phyloP scores from a whole-genome alignment of 2,329 filamentous ascomycete genomes.

The Hypoxylon sp. region DNA sequence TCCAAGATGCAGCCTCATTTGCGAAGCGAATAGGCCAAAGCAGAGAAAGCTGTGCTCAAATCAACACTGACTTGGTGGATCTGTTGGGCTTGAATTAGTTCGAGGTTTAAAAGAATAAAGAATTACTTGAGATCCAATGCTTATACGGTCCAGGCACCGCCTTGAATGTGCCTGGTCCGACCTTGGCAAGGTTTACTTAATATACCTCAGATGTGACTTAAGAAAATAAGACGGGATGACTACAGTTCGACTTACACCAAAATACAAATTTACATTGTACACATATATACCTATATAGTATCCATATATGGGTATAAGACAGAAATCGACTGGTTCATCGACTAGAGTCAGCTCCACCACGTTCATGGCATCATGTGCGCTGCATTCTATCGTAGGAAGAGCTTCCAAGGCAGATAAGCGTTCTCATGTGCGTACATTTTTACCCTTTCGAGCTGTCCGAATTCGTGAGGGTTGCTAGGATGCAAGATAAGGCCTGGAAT shows the following conservation, averaged over 20 bases:
- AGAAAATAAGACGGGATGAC: neutral
- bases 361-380: conserved; percentile 46
- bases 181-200: neutral
- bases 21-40: conserved; percentile 23
- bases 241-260: conserved; percentile 10
- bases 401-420: conserved; percentile 37
- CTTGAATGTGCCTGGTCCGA: neutral
- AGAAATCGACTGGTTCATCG: neutral
- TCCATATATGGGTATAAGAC: neutral
- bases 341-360: conserved; percentile 28
- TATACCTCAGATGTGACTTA: neutral
- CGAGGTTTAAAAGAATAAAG: conserved; percentile 22
- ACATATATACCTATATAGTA: neutral
- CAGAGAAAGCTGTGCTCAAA: conserved; percentile 18
- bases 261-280: conserved; percentile 11
- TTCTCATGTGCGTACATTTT: conserved; percentile 38
- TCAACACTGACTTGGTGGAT: conserved; percentile 23
- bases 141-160: conserved; percentile 15
- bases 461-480: conserved; percentile 44
- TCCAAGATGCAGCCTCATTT: conserved; percentile 34
- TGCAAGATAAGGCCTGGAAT: conserved; percentile 46
- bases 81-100: conserved; percentile 30
- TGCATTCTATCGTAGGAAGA: conserved; percentile 37
- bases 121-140: conserved; percentile 12
- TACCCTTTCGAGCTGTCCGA: conserved; percentile 44